Conservation (phyloP, 768 basidiomycete species). For the Mycena epipterygia region DNA sequence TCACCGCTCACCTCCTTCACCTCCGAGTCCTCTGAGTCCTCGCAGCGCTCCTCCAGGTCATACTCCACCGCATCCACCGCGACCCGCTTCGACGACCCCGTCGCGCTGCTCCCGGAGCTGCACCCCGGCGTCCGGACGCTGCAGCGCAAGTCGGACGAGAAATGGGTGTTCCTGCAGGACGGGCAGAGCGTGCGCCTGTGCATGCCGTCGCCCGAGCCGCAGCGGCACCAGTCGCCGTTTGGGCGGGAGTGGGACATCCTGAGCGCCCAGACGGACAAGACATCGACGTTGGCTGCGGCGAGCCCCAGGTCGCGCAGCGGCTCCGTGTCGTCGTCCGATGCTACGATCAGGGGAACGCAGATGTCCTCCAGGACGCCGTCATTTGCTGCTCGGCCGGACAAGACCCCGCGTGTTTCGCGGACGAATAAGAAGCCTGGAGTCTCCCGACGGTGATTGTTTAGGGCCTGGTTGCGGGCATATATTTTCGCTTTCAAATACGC, state of each 20-base stretch:
- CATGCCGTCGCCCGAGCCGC: background rate
- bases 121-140: slow-evolving; percentile 15
- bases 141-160: slow-evolving; percentile 10
- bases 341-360: background rate
- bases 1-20: slow-evolving; percentile 9
- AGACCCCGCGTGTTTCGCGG: background rate
- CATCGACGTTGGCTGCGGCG: background rate
- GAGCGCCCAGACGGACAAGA: background rate
- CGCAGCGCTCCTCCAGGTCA: background rate
- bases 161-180: slow-evolving; percentile 3
- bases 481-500: background rate
- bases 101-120: background rate
- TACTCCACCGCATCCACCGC: background rate
- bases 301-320: background rate
- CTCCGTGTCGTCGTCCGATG: background rate
- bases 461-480: background rate
- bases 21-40: background rate
- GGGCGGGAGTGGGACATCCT: slow-evolving; percentile 6
- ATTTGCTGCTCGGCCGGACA: background rate
- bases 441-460: background rate
- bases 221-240: background rate
- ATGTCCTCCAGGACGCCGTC: background rate
- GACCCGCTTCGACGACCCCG: background rate
- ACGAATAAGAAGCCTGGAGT: background rate
- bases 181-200: slow-evolving; percentile 14